A percentile compares a stretch with the other conserved stretches of the same genome.
These are phyloP conservation scores for Xylaria intraflava DNA, from an alignment of 495 filamentous ascomycete species.

Conservation along the genomic window DNA sequence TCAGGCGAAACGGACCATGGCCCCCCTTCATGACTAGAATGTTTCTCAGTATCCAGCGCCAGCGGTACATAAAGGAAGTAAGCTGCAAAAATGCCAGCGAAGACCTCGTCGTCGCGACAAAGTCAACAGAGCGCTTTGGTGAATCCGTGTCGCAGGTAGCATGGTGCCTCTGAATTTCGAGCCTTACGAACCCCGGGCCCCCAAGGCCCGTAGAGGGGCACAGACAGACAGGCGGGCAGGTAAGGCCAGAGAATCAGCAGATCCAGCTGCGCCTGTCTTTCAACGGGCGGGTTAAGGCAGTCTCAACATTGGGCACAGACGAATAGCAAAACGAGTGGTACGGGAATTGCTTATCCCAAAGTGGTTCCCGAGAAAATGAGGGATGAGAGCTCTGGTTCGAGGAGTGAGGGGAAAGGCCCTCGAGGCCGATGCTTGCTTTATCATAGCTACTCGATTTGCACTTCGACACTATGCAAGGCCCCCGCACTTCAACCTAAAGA, in stretches of 20 bases:
- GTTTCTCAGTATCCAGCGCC: background rate
- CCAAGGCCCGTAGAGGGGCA: background rate
- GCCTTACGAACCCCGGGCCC: background rate
- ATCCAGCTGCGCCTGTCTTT: too few relatives aligned
- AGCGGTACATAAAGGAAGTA: background rate
- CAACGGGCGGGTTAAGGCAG: too few relatives aligned
- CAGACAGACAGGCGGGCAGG: too few relatives aligned
- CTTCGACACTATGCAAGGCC: conserved; percentile 1
- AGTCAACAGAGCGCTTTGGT: background rate
- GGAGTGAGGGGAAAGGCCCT: background rate
- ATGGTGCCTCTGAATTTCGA: background rate
- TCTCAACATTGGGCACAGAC: too few relatives aligned
- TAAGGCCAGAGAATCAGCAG: too few relatives aligned
- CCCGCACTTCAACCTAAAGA: background rate
- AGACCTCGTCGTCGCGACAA: background rate
- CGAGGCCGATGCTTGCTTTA: background rate
- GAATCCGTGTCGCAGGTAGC: too few relatives aligned
- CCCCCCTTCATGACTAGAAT: background rate
- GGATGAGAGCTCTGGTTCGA: background rate
- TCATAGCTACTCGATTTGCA: conserved; percentile 6
- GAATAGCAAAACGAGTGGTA: too few relatives aligned
- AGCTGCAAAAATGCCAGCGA: background rate
- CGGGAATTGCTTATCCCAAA: too few relatives aligned
- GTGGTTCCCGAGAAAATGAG: too few relatives aligned
- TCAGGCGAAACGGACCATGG: background rate